Evolutionary conservation across 768 basidiomycete species (phyloP).

Genomic region (Kwoniella sp.): DNA sequence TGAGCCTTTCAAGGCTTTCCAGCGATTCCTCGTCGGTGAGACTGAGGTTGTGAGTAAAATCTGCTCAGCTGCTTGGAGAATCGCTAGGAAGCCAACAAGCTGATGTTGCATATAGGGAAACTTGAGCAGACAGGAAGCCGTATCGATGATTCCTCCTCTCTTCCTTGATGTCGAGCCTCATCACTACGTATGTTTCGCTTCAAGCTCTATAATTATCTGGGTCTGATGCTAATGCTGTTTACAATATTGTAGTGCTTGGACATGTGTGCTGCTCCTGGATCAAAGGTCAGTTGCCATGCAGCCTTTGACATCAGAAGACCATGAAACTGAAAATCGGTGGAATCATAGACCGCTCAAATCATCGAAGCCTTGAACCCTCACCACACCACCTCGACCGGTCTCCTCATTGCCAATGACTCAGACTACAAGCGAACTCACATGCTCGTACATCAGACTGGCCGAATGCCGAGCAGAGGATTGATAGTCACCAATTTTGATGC

Average conservation of each 20-base stretch:
- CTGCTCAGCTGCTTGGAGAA: neutral
- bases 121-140: conserved; percentile 91
- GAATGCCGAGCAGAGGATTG: conserved; percentile 85
- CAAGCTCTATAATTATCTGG: neutral
- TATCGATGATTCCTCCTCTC: conserved; percentile 98
- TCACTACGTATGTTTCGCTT: conserved; percentile 61
- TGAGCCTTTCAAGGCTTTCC: conserved; percentile 89
- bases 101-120: conserved; percentile 69
- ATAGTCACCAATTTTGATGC: conserved; percentile 98
- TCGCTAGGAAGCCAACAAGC: neutral
- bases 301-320: too few relatives aligned
- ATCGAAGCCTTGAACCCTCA: conserved; percentile 90
- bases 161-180: conserved; percentile 92
- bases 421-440: conserved; percentile 93
- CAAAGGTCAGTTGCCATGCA: conserved; percentile 66
- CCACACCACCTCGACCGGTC: conserved; percentile 71
- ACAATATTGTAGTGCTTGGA: conserved; percentile 63
- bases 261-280: conserved; percentile 98
- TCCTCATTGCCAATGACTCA: conserved; percentile 92
- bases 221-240: conserved; percentile 8
- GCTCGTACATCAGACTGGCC: conserved; percentile 94
- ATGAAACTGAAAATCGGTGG: neutral
- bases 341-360: conserved; percentile 79
- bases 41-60: conserved; percentile 79
- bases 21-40: conserved; percentile 94